Base-by-base conservation (phyloP, 2,329 filamentous ascomycete genomes). In the Phoma sp. region DNA sequence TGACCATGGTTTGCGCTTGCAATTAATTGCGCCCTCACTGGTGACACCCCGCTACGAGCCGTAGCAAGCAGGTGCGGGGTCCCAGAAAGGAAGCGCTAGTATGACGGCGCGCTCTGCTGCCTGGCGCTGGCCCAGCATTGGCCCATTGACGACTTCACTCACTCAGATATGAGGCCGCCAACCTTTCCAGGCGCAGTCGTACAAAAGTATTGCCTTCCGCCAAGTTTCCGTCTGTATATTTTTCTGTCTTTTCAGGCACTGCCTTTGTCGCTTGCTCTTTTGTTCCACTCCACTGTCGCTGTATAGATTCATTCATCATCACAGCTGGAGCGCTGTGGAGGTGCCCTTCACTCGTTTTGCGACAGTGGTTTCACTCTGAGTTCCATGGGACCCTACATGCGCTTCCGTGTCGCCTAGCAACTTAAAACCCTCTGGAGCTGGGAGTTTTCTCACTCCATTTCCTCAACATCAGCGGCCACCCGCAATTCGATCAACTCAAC, bases 51-150 rank as follows among this genome's bases (percentile, higher is more conserved):
- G 18, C 18, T 18, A 18, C 18, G 27, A 7, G 27, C 27, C 27
- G 27, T 29, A 29, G 27, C 23, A 25, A 11, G 27, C 39, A 44
- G 27, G 45, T 48, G 45, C 35, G 51, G 51, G 51, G 51, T 40
- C n/a, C 30, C 25, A 10, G 22, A 7, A 7, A 1, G 43, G 23
- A 18, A 7, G 24, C 52, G 47, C 57, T 53, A 53, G 39, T 11
- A 30, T 44, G 39, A 25, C 38, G 38, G 48, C 37, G 42, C 29
- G 40, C 38, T 51, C 52, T 60, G 54, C 52, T 62, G 62, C 62
- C 64, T 65, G 53, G 60, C 56, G 59, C 64, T 18, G 18, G 18
- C 18, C 18, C 18, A 18, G 18, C 18, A 18, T 18, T 18, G 18
- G 18, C 18, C 18, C 18, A 18, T 18, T 1, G 18, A 18, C 18